Base-by-base conservation (phyloP, 169 alveolate genomes). In the Plasmodium yoelii region DNA sequence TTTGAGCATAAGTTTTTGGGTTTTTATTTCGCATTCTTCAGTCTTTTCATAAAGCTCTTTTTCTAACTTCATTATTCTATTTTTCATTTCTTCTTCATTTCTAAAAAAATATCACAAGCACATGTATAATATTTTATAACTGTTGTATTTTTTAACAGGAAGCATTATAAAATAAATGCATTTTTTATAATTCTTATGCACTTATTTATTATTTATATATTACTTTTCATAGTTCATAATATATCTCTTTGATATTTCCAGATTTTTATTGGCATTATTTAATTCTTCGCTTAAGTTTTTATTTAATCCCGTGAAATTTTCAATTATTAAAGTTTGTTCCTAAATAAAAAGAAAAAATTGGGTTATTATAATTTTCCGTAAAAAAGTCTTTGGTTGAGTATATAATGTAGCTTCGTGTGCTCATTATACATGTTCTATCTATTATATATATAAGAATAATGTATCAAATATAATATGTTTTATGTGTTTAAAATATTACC, bases 61-160 rank as follows among this genome's bases (percentile, higher is more conserved):
- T 82, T 82, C 90, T 60, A 82, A 53, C 84, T 82, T 82, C 77
- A 82, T 82, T 67, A 82, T 82, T 67, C 90, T 53, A 44, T 47
- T 69, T 82, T 82, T 82, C 90, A 82, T 82, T 82, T 82, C 90
- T 26, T 82, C 90, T n/a, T 82, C 90, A 82, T 82, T 82, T 60
- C 88, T 77, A 68, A 49, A 65, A 53, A 44, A 56, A 28, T 39
- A 63, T 39, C 4, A 77, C 5, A 75, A 19, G 26, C n/a, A 68
- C 18, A 68, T 26, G 42, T 39, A 64, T 12, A 28, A 64, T 34
- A 34, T 34, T 34, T 34, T 34, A 34, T 34, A 4, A 34, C 7
- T 3, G 42, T 4, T 34, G 42, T 34, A 34, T 34, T 28, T 64
- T 26, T 46, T 71, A 28, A 63, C n/a, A 49, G 13, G 34, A 13